A percentile compares a stretch with the other conserved stretches of the same genome.
These are phyloP conservation scores for Bacidia gigantensis DNA, from an alignment of 495 filamentous ascomycete species.

Conservation along the genomic window DNA sequence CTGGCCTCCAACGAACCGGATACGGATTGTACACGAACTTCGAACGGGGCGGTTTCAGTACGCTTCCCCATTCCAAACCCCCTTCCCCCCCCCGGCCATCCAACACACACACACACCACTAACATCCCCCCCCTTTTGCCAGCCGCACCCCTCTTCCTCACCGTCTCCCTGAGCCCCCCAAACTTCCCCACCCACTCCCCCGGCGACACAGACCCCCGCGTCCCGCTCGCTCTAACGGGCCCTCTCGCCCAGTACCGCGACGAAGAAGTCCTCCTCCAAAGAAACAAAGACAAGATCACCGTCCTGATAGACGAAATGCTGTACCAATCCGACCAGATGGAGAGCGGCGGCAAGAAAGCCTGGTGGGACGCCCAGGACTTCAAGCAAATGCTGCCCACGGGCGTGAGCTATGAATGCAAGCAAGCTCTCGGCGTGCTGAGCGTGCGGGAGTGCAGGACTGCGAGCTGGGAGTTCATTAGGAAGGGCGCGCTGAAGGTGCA, in stretches of 20 bases:
- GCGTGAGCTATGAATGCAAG: not conserved
- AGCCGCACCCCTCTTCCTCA: not conserved
- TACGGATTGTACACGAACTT: not conserved
- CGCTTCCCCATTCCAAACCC: not conserved
- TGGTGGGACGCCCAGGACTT: not conserved
- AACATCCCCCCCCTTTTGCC: not conserved
- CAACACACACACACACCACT: not conserved
- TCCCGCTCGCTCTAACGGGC: not conserved
- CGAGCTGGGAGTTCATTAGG: not conserved
- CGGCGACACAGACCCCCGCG: not conserved
- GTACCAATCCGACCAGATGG: not conserved
- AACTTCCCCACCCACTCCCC: not conserved
- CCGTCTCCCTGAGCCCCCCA: not conserved
- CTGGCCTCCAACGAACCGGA: not conserved
- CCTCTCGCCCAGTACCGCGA: not conserved
- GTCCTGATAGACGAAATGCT: not conserved
- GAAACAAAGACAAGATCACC: not conserved
- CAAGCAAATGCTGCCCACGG: not conserved
- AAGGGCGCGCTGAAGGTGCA: not conserved
- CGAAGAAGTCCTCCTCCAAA: not conserved
- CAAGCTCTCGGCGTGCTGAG: not conserved
- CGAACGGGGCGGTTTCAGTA: not conserved
- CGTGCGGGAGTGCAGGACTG: not conserved
- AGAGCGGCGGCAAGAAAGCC: not conserved
- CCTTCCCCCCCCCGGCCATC: not conserved